phyloP scores from a whole-genome alignment of 192 early-diverging fungal genomes.

The Backusella psychrophila region DNA sequence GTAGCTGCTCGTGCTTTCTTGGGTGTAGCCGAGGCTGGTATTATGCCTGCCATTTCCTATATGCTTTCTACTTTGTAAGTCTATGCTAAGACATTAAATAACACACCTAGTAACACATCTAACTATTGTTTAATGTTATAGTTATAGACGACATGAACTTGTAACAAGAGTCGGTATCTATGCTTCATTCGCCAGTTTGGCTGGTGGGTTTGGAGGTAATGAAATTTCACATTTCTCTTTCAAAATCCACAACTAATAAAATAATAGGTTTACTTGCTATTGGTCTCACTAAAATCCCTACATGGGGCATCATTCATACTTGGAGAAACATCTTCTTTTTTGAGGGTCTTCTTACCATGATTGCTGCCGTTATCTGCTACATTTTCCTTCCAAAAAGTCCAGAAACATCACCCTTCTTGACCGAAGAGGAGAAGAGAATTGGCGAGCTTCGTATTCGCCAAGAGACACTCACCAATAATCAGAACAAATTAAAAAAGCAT shows the following conservation, averaged over 20 bases:
- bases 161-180: background rate
- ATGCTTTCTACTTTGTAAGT: constrained; percentile 14
- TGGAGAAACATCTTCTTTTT: constrained; percentile 16
- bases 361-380: constrained; percentile 15
- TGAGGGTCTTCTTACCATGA: constrained; percentile 7
- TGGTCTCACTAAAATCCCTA: background rate
- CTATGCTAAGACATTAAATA: no score
- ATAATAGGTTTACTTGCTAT: background rate
- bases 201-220: background rate
- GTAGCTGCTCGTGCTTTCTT: constrained; percentile 5
- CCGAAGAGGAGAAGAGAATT: constrained; percentile 33
- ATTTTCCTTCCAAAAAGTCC: constrained; percentile 44
- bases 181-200: background rate
- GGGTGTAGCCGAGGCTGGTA: constrained; percentile 12
- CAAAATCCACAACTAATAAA: no score
- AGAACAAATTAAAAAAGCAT: constrained; percentile 35
- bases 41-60: constrained; percentile 11
- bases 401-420: constrained; percentile 34
- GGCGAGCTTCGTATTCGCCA: constrained; percentile 33
- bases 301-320: constrained; percentile 15
- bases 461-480: constrained; percentile 37
- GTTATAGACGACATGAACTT: background rate
- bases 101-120: no score
- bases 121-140: background rate
- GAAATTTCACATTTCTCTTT: no score